Conservation (phyloP, 805 yeast genomes). For the Kockiozyma suomiensis region DNA sequence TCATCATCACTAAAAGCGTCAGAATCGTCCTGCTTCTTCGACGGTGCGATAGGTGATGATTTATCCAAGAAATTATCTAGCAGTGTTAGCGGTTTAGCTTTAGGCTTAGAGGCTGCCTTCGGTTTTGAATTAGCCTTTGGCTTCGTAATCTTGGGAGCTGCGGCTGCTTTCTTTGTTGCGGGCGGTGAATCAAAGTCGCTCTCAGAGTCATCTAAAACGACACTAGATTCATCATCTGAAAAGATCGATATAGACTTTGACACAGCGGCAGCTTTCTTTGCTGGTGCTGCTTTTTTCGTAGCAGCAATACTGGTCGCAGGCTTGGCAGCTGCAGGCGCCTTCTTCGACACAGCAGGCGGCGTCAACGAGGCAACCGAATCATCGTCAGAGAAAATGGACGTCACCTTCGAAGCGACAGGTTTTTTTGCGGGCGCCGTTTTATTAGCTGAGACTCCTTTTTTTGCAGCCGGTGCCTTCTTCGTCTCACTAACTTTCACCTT, state of each 20-base stretch:
- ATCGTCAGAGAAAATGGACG: conserved; percentile 6
- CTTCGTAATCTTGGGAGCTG: conserved; percentile 15
- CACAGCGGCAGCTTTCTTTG: not conserved
- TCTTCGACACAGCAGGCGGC: not conserved
- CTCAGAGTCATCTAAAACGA: not conserved
- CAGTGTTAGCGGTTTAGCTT: conserved; percentile 16
- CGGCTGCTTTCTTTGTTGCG: conserved; percentile 30
- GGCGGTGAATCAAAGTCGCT: conserved; percentile 13
- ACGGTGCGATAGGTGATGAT: conserved; percentile 11
- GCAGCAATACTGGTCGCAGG: not conserved
- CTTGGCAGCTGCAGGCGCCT: not conserved
- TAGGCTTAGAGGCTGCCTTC: conserved; percentile 9
- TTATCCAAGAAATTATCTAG: conserved; percentile 9
- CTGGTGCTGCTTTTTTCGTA: not conserved
- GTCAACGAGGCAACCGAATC: not conserved
- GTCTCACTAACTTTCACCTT: conserved; percentile 16
- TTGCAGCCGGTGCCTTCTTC: conserved; percentile 15
- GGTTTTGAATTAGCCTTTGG: conserved; percentile 16
- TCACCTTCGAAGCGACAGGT: not conserved
- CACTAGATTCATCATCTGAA: not conserved
- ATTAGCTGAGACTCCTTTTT: conserved; percentile 10
- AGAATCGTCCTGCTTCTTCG: conserved; percentile 4
- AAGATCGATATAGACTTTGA: conserved; percentile 1
- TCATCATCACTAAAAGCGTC: not conserved
- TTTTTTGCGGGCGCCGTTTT: conserved; percentile 5